Evolutionary conservation across 2,329 filamentous ascomycete genomes (phyloP), one percentile per base, ranked within the genome.

Genomic region (Rutstroemia sp.): DNA sequence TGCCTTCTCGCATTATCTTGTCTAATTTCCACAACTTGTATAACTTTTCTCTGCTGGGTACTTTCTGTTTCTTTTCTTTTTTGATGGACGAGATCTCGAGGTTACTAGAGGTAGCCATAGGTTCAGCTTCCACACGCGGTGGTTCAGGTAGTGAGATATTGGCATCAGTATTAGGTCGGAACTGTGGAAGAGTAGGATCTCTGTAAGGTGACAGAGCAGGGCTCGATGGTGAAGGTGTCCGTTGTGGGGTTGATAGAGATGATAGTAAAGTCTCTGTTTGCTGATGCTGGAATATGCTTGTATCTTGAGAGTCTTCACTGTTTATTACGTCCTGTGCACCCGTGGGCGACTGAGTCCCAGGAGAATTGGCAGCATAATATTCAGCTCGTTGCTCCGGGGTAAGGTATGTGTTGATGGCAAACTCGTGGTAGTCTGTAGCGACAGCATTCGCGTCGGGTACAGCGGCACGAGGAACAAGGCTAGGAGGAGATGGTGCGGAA

Each of bases 141-240:
- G 21, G 17, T 19, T 45, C 12, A 14, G 42, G 19, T 42, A 16
- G 16, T 8, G 19, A 14, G 36, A 34, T 42, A 21, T 42, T 34
- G n/a, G 46, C n/a, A 14, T 42, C 25, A 14, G 58, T 54, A 61
- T 86, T 80, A n/a, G 84, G 84, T 5, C 82, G 77, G 65, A 87
- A 87, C 63, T 88, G 85, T 8, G 85, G 85, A 69, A 88, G 74
- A 0, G 84, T 88, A 7, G 81, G 81, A 63, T 89, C 86, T 7
- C 58, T 60, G 38, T 63, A 51, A 23, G 51, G 47, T 4, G 46
- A 55, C 3, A 34, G 16, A 21, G 39, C 23, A 17, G 19, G 17
- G 46, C 49, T 59, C 7, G 50, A 57, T 30, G 57, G 30, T 2
- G 60, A 58, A 6, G 61, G 55, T 25, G 58, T 58, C 25, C 46